Evolutionary conservation across 768 basidiomycete species (phyloP).

Genomic region (Suillus clintonianus): DNA sequence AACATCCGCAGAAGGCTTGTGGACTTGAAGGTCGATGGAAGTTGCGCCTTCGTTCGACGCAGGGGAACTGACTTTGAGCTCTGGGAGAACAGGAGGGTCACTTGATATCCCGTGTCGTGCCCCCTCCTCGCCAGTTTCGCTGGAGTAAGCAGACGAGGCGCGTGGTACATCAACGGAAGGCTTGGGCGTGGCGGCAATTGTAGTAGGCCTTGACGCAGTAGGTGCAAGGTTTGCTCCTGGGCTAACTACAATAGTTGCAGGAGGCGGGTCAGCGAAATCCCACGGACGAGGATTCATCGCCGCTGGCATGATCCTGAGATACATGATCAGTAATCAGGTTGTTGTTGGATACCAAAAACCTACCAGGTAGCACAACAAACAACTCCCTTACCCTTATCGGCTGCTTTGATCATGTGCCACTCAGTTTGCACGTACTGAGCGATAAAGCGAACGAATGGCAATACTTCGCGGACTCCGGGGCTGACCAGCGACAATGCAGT

Average conservation of each 20-base stretch:
- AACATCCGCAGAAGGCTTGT: constrained; percentile 2
- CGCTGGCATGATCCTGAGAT: constrained; percentile 70
- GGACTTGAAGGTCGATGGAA: constrained; percentile 1
- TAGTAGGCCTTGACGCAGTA: constrained; percentile 22
- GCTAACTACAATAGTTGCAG: constrained; percentile 13
- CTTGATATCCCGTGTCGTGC: constrained; percentile 25
- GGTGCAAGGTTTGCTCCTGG: constrained; percentile 13
- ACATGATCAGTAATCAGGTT: not conserved
- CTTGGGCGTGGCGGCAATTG: constrained; percentile 27
- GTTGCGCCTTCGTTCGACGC: constrained; percentile 31
- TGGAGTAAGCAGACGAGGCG: constrained; percentile 31
- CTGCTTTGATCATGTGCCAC: constrained; percentile 60
- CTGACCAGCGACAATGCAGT: constrained; percentile 70
- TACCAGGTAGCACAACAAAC: constrained; percentile 91
- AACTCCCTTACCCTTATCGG: constrained; percentile 74
- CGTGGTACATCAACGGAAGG: constrained; percentile 31
- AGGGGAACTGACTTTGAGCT: constrained; percentile 36
- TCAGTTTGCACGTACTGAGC: constrained; percentile 79
- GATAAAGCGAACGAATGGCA: constrained; percentile 85
- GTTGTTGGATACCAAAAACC: constrained; percentile 14
- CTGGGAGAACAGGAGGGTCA: constrained; percentile 33
- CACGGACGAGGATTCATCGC: constrained; percentile 79
- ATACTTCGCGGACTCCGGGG: constrained; percentile 77
- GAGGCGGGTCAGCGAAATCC: constrained; percentile 63
- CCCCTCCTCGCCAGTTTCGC: constrained; percentile 28